These are phyloP conservation scores for Podila epigama DNA, from an alignment of 192 early-diverging fungal species.

Conservation along the genomic window DNA sequence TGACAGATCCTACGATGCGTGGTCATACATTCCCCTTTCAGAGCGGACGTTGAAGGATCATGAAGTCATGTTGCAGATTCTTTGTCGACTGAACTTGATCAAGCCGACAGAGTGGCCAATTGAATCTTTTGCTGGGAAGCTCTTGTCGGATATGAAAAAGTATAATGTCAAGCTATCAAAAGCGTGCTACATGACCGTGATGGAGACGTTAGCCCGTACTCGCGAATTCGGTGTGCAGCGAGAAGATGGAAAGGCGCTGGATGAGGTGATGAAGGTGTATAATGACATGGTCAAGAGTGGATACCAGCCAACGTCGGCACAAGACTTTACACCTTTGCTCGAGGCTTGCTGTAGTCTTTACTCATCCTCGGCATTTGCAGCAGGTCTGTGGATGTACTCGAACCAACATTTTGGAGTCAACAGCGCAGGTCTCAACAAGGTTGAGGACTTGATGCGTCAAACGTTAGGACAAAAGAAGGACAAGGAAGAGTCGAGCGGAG, in stretches of 20 bases:
- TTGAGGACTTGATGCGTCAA: conserved; percentile 25
- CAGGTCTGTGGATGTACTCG: conserved; percentile 41
- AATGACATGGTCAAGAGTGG: conserved; percentile 26
- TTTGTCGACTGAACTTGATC: conserved; percentile 25
- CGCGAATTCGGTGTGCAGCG: conserved; percentile 23
- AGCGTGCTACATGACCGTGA: conserved; percentile 20
- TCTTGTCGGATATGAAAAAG: conserved; percentile 10
- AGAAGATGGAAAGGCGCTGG: background rate
- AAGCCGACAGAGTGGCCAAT: conserved; percentile 9
- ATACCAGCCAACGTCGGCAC: conserved; percentile 8
- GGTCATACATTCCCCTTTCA: conserved; percentile 4
- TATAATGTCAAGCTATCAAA: conserved; percentile 12
- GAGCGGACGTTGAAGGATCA: conserved; percentile 27
- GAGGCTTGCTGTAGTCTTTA: conserved; percentile 38
- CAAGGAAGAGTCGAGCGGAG: background rate
- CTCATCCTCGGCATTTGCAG: conserved; percentile 30
- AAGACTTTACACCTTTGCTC: conserved; percentile 27
- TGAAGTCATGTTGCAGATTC: conserved; percentile 17
- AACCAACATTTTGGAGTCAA: conserved; percentile 32
- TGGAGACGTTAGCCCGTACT: conserved; percentile 28
- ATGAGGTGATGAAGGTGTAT: conserved; percentile 21
- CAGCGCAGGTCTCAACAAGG: conserved; percentile 5
- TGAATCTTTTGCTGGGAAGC: background rate
- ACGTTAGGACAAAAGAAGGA: background rate
- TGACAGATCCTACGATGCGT: background rate